Base-by-base conservation (phyloP, 192 early-diverging fungal species). In the Podila epicladia region DNA sequence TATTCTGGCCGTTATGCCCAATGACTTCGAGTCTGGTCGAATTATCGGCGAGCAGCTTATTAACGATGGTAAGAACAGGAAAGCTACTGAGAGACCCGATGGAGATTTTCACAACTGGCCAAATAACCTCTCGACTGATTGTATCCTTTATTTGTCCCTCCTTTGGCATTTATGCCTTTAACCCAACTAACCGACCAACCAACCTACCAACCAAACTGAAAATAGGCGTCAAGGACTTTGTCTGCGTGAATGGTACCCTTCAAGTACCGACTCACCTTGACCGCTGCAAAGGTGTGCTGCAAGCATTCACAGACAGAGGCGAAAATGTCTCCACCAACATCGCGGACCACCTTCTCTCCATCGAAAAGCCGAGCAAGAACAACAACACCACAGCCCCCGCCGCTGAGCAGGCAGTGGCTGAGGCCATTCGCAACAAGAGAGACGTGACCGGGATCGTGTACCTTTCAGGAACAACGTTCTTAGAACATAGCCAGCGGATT, bases 1-100 rank as follows among this genome's bases (percentile, higher is more conserved):
- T 33, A 69, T 80, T 48, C 60, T 65, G 9, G 77, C 77, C 17
- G 67, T 80, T 41, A 80, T 73, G 77, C 64, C 77, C 5, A 62
- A 80, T n/a, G 77, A 80, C 69, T 69, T 29, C 24, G 62, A 68
- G 29, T 41, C 77, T 17, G 77, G 77, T 3, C 53, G 58, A 26
- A 60, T 80, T 24, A 60, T 80, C 37, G 77, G 77, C 5, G 20
- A 80, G n/a, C 61, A 69, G n/a, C 35, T 80, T 6, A 8, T 80
- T 13, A 24, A 65, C 11, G 64, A 65, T 50, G 64, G 64, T 65
- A 49, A 24, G 24, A n/a, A 28, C 17, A 17, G 33, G 33, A 33
- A 33, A 33, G 33, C 33, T 33, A 33, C 6, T 5, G 41, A 17
- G 41, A 17, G 41, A 45, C 0, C 2, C 15, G 15, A 45, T 45